These are phyloP conservation scores for Tricholoma matsutake DNA, from an alignment of 768 basidiomycete genomes.

Conservation along the genomic window DNA sequence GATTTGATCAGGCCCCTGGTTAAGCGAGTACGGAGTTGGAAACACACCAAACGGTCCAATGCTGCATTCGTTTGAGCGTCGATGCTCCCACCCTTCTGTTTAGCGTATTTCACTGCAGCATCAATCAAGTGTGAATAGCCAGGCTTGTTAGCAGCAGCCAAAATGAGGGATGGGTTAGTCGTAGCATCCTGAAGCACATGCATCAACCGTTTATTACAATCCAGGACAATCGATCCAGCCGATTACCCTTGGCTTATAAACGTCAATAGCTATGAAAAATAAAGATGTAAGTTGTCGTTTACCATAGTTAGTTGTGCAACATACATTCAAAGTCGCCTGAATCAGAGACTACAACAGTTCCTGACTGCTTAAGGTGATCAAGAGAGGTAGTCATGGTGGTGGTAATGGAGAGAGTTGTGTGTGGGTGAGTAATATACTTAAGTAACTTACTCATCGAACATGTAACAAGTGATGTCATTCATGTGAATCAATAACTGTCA, in stretches of 20 bases:
- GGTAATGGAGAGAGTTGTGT: slow-evolving; percentile 7
- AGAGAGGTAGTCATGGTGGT: slow-evolving; percentile 76
- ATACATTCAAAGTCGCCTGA: slow-evolving; percentile 91
- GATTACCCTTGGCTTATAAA: slow-evolving; percentile 88
- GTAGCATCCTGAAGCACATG: slow-evolving; percentile 75
- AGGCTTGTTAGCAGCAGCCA: slow-evolving; percentile 89
- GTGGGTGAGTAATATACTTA: not conserved
- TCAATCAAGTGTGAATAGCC: slow-evolving; percentile 83
- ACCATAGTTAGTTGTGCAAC: slow-evolving; percentile 20
- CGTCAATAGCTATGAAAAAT: slow-evolving; percentile 72
- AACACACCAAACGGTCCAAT: slow-evolving; percentile 81
- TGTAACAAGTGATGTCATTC: not conserved
- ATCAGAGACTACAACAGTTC: slow-evolving; percentile 96
- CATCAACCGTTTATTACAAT: not conserved
- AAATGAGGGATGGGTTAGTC: slow-evolving; percentile 94
- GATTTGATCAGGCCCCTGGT: not conserved
- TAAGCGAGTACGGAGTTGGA: not conserved
- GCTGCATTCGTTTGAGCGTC: slow-evolving; percentile 78
- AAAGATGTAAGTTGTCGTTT: slow-evolving; percentile 14
- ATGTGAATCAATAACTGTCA: not conserved
- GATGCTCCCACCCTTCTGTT: slow-evolving; percentile 74
- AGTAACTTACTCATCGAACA: slow-evolving; percentile 7
- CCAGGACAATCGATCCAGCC: not conserved
- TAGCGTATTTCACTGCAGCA: slow-evolving; percentile 68
- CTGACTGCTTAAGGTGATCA: slow-evolving; percentile 83